A percentile compares a stretch with the other conserved stretches of the same genome.
phyloP scores from a whole-genome alignment of 257 asterid species.

The Solanum chiquidenum region DNA sequence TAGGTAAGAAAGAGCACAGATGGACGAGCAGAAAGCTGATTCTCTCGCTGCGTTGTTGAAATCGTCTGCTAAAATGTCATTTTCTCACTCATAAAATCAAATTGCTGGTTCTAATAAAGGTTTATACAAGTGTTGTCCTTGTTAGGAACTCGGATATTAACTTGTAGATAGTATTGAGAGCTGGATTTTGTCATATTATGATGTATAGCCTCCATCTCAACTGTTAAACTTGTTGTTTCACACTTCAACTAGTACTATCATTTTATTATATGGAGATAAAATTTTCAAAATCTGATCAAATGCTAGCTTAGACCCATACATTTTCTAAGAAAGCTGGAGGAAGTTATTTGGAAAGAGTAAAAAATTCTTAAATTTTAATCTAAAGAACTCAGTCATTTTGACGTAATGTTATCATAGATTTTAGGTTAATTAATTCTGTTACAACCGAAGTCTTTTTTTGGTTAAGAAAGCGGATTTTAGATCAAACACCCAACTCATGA shows the following conservation, averaged over 20 bases:
- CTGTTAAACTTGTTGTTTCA: neutral
- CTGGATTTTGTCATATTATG: neutral
- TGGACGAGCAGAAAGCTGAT: neutral
- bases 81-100: neutral
- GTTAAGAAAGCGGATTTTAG: neutral
- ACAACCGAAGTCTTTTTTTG: neutral
- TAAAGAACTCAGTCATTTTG: neutral
- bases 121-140: neutral
- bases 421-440: neutral
- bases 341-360: neutral
- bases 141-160: neutral
- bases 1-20: neutral
- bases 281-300: neutral
- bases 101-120: neutral
- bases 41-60: neutral
- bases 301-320: neutral
- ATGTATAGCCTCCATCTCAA: neutral
- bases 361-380: neutral
- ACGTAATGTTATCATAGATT: neutral
- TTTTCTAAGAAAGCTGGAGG: neutral
- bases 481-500: neutral
- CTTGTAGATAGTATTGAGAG: slow-evolving; percentile 1
- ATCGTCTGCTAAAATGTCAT: neutral
- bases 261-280: neutral
- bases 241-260: neutral